Evolutionary conservation across 1,284 basidiomycete genomes (phyloP).

Genomic region (Sanghuangporus weigelae): DNA sequence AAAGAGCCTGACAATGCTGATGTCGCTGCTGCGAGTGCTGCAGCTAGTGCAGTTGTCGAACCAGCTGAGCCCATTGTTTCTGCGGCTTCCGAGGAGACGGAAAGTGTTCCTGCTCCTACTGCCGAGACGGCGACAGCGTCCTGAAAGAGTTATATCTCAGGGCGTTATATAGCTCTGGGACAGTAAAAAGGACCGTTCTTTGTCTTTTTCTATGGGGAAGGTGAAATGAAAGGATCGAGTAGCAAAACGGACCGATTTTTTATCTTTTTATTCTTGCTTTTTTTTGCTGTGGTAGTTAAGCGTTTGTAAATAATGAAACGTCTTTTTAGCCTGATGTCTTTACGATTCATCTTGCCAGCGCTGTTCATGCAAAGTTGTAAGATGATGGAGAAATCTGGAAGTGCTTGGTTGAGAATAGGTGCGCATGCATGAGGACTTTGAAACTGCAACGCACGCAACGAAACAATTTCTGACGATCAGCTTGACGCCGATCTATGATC

Average conservation of each 20-base stretch:
- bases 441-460: too few species aligned
- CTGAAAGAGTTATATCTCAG: not conserved
- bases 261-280: not conserved
- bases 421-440: too few species aligned
- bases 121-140: not conserved
- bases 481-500: not conserved
- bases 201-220: not conserved
- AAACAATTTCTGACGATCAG: too few species aligned
- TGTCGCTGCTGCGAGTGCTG: conserved; percentile 8
- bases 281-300: not conserved
- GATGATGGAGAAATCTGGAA: too few species aligned
- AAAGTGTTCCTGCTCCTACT: not conserved
- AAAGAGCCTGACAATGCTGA: conserved; percentile 2
- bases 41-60: not conserved
- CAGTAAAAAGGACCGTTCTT: not conserved
- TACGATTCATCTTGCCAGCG: not conserved
- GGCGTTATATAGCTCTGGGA: not conserved
- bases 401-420: too few species aligned
- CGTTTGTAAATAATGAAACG: not conserved
- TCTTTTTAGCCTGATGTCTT: not conserved
- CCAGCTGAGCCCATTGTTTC: not conserved
- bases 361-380: too few species aligned
- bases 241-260: not conserved
- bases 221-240: not conserved
- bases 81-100: not conserved